Conservation (phyloP, 2,329 filamentous ascomycete species). For the Elsinoe necatrix region DNA sequence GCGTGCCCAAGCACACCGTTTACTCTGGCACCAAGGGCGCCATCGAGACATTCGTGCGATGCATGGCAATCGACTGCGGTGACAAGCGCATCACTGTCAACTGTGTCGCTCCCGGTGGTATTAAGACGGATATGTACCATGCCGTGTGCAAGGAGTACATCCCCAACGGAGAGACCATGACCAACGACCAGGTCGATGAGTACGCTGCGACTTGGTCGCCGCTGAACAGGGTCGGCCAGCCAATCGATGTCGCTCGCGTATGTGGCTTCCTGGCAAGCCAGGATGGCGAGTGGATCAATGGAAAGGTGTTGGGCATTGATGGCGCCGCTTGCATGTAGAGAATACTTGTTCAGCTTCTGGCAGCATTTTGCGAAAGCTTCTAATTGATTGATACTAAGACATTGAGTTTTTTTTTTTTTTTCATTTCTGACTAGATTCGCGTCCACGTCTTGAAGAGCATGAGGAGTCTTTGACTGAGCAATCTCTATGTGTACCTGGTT, state of each 20-base stretch:
- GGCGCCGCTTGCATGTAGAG: conserved; percentile 34
- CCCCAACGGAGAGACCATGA: conserved; percentile 47
- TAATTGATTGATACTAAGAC: background rate
- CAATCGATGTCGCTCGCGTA: conserved; percentile 59
- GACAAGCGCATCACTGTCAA: conserved; percentile 52
- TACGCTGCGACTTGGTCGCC: conserved; percentile 58
- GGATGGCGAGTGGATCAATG: conserved; percentile 49
- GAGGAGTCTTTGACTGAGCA: too few species aligned
- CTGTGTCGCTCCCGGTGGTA: conserved; percentile 50
- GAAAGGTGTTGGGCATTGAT: conserved; percentile 45
- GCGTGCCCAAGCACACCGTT: conserved; percentile 46
- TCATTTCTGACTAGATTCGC: too few species aligned
- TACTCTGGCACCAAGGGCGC: conserved; percentile 48
- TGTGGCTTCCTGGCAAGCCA: conserved; percentile 53
- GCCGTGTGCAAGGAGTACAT: conserved; percentile 57
- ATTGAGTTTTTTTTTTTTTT: too few species aligned
- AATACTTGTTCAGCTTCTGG: background rate
- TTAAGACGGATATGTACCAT: conserved; percentile 54
- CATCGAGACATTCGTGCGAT: conserved; percentile 47
- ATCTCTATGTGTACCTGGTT: too few species aligned
- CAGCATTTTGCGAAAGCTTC: background rate
- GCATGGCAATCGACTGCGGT: conserved; percentile 47
- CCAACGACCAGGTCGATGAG: conserved; percentile 51
- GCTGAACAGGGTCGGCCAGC: conserved; percentile 56
- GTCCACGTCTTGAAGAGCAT: too few species aligned